Evolutionary conservation across 2,329 filamentous ascomycete species (phyloP).

Genomic region (Fusarium sp.): DNA sequence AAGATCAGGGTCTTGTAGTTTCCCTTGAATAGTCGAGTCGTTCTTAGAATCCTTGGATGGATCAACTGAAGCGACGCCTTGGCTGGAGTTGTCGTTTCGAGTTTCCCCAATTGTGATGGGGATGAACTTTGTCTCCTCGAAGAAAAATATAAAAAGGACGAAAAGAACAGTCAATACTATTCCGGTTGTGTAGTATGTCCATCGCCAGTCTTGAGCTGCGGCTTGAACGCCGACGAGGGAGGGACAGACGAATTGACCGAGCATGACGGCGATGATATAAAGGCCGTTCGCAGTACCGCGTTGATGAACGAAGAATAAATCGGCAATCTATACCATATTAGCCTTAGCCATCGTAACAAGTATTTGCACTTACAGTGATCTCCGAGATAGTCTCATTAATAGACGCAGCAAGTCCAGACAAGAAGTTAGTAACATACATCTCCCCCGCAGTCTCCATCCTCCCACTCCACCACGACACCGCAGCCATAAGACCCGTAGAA

Average conservation of each 20-base stretch:
- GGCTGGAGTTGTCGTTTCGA: background rate
- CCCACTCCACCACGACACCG: constrained; percentile 13
- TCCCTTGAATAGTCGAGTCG: background rate
- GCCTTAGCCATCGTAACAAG: fast-evolving
- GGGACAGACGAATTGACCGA: constrained; percentile 46
- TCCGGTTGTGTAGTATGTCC: constrained; percentile 39
- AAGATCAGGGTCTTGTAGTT: background rate
- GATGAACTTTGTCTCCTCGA: constrained; percentile 47
- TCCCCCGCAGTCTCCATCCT: constrained; percentile 24
- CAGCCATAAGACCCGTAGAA: constrained; percentile 17
- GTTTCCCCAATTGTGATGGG: constrained; percentile 18
- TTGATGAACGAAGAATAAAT: constrained; percentile 50
- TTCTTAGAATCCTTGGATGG: background rate
- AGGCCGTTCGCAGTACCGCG: constrained; percentile 46
- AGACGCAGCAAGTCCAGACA: constrained; percentile 50
- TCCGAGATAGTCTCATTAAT: constrained; percentile 53
- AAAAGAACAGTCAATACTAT: constrained; percentile 36
- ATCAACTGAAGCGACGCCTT: background rate
- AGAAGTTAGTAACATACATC: constrained; percentile 40
- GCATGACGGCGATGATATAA: constrained; percentile 48
- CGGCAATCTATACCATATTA: constrained; percentile 39
- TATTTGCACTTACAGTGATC: constrained; percentile 46
- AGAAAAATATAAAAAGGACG: constrained; percentile 34
- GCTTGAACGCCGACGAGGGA: constrained; percentile 45
- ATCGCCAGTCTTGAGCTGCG: constrained; percentile 34